Evolutionary conservation across 139 green algal species (phyloP).

Genomic region (Micractinium conductrix): DNA sequence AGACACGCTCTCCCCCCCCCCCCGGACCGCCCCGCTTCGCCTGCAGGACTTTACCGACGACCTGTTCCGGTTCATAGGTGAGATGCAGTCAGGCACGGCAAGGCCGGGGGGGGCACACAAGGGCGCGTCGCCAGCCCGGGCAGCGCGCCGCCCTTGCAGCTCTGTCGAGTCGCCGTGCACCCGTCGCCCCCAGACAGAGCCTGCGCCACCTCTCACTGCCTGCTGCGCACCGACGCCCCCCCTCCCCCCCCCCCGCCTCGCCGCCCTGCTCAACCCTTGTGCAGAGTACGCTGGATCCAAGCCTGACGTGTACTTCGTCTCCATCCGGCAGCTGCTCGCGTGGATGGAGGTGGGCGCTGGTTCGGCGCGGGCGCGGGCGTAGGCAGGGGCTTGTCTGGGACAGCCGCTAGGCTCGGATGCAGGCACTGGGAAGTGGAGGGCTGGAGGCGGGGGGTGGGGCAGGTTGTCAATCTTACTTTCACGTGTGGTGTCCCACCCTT

Average conservation of each 20-base stretch:
- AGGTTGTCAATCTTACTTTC: too few species aligned
- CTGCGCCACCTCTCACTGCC: background rate
- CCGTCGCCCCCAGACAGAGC: background rate
- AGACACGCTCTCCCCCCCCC: too few species aligned
- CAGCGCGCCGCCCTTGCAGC: too few species aligned
- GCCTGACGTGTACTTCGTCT: slow-evolving; percentile 10
- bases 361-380: background rate
- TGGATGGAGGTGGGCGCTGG: background rate
- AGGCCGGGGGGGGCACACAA: background rate
- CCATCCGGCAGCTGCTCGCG: slow-evolving; percentile 22
- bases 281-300: slow-evolving; percentile 7
- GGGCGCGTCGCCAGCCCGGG: background rate
- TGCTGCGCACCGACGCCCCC: background rate
- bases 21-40: background rate
- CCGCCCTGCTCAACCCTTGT: too few species aligned
- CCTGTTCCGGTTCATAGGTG: background rate
- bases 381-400: too few species aligned
- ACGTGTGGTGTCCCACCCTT: too few species aligned
- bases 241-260: too few species aligned
- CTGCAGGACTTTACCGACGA: background rate
- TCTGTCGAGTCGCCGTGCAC: background rate
- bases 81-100: background rate
- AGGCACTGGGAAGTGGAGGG: too few species aligned
- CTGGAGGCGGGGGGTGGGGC: too few species aligned
- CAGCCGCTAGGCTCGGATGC: too few species aligned